Conservation (phyloP, 1,139 yeast genomes). For the Blastobotrys aristatus region DNA sequence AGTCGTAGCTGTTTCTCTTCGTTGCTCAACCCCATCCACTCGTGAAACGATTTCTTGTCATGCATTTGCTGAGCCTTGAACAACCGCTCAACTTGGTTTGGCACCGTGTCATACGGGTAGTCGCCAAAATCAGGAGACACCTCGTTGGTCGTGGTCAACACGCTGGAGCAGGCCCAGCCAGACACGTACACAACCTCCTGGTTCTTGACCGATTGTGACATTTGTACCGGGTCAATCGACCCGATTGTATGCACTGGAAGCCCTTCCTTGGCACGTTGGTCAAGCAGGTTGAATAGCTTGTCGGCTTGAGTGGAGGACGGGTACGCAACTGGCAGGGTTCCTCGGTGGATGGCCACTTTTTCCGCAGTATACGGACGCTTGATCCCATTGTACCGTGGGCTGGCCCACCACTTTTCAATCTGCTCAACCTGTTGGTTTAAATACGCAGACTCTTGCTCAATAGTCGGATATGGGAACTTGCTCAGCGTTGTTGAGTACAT, state of each 20-base stretch:
- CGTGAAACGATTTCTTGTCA: slow-evolving; percentile 49
- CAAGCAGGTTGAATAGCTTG: slow-evolving; percentile 45
- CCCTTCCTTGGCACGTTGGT: slow-evolving; percentile 39
- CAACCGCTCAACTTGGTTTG: slow-evolving; percentile 56
- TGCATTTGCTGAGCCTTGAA: slow-evolving; percentile 56
- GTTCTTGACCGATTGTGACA: slow-evolving; percentile 52
- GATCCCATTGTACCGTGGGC: slow-evolving; percentile 46
- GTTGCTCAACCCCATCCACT: slow-evolving; percentile 36
- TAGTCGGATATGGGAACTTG: slow-evolving; percentile 37
- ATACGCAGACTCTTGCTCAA: slow-evolving; percentile 34
- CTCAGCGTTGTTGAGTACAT: slow-evolving; percentile 28
- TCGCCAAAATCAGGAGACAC: slow-evolving; percentile 60
- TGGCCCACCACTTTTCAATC: slow-evolving; percentile 49
- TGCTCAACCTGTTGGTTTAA: slow-evolving; percentile 31
- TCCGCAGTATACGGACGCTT: slow-evolving; percentile 50
- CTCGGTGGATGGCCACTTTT: slow-evolving; percentile 51
- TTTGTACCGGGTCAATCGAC: slow-evolving; percentile 58
- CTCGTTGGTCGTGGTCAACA: slow-evolving; percentile 53
- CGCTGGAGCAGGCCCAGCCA: slow-evolving; percentile 57
- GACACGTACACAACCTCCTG: slow-evolving; percentile 55
- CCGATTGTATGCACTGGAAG: slow-evolving; percentile 56
- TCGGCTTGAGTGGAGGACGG: slow-evolving; percentile 54
- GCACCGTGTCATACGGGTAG: slow-evolving; percentile 63
- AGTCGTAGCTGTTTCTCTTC: slow-evolving; percentile 28
- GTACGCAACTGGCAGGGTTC: slow-evolving; percentile 43